These are phyloP conservation scores for Linanthus parryae DNA, from an alignment of 148 eudicot genomes.

Conservation along the genomic window DNA sequence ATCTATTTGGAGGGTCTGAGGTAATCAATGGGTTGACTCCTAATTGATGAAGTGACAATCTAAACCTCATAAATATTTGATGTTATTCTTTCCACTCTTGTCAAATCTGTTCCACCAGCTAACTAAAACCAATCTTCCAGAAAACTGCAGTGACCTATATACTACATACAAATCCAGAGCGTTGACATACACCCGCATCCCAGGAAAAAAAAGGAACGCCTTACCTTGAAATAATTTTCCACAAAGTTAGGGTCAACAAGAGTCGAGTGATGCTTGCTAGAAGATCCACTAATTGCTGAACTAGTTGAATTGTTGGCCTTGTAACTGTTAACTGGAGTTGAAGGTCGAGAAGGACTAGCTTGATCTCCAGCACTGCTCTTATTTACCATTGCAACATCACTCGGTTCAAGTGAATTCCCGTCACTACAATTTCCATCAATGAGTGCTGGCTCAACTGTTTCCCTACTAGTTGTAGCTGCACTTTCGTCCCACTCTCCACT, in stretches of 20 bases:
- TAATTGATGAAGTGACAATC: too few relatives aligned
- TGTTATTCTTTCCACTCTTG: too few relatives aligned
- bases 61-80: too few relatives aligned
- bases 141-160: too few relatives aligned
- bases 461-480: conserved; percentile 15
- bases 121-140: too few relatives aligned
- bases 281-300: conserved; percentile 27
- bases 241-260: conserved; percentile 77
- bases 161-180: too few relatives aligned
- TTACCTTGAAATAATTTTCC: conserved; percentile 94
- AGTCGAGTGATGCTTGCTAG: conserved; percentile 57
- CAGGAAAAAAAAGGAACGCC: too few relatives aligned
- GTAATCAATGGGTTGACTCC: too few relatives aligned
- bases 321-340: conserved; percentile 29
- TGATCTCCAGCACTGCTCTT: conserved; percentile 14
- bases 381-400: conserved; percentile 14
- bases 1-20: too few relatives aligned
- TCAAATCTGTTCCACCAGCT: too few relatives aligned
- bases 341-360: conserved; percentile 24
- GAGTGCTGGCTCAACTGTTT: conserved; percentile 22
- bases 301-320: conserved; percentile 31
- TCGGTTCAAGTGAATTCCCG: conserved; percentile 24
- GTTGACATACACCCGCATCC: too few relatives aligned
- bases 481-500: conserved; percentile 16
- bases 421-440: conserved; percentile 20